Evolutionary conservation across 2,329 filamentous ascomycete genomes (phyloP).

Genomic region (Diaporthe citri): DNA sequence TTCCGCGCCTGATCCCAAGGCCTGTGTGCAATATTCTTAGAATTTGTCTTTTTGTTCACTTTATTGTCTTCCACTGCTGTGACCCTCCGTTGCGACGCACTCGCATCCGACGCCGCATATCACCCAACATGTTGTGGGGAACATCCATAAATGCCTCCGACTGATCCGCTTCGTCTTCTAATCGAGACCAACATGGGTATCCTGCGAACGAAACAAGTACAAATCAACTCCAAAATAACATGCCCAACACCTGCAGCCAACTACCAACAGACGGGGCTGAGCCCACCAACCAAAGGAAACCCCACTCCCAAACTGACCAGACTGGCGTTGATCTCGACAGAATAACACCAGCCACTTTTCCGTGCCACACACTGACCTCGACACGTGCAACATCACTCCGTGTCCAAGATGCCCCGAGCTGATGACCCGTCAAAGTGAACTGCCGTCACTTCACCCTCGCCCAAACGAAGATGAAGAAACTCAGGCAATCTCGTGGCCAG

Average conservation of each 20-base stretch:
- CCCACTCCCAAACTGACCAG: neutral
- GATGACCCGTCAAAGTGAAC: neutral
- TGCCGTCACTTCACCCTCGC: neutral
- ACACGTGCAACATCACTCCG: neutral
- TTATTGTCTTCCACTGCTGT: neutral
- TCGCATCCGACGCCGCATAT: neutral
- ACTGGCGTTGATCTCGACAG: neutral
- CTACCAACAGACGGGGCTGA: neutral
- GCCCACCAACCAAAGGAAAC: neutral
- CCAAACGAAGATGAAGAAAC: neutral
- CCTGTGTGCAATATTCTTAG: conserved; percentile 28
- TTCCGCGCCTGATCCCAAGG: conserved; percentile 6
- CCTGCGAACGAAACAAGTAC: neutral
- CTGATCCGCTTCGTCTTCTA: neutral
- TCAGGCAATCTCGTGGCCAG: conserved; percentile 6
- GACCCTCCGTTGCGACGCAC: neutral
- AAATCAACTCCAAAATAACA: neutral
- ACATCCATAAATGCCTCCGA: neutral
- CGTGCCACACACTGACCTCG: neutral
- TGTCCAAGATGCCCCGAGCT: neutral
- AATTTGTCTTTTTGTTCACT: neutral
- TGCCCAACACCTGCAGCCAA: neutral
- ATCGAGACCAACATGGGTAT: conserved; percentile 14
- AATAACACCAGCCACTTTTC: neutral
- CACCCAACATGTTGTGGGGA: neutral